Conservation (phyloP, 2,329 filamentous ascomycete genomes). For the Colletotrichum trifolii region DNA sequence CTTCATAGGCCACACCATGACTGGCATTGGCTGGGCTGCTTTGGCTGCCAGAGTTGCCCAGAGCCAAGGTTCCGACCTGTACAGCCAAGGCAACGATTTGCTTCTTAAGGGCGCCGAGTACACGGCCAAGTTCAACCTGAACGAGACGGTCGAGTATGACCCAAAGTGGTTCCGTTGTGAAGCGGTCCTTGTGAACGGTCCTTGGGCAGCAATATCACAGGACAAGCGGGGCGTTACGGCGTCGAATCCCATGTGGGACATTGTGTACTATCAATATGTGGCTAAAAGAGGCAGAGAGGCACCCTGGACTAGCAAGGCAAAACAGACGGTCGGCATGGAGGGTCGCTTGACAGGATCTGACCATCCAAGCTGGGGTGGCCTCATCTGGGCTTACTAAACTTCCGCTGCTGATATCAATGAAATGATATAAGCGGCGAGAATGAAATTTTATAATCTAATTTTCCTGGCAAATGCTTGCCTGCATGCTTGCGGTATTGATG, state of each 20-base stretch:
- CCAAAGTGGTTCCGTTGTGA: slow-evolving; percentile 51
- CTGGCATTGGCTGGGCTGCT: slow-evolving; percentile 48
- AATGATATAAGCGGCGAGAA: accelerated
- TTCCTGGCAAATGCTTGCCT: too few relatives aligned
- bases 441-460: neutral
- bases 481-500: neutral
- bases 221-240: slow-evolving; percentile 40
- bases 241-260: slow-evolving; percentile 37
- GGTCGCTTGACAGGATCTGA: neutral
- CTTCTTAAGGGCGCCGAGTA: slow-evolving; percentile 51
- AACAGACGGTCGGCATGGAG: slow-evolving; percentile 1
- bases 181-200: slow-evolving; percentile 51
- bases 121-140: slow-evolving; percentile 51
- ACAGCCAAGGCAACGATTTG: slow-evolving; percentile 44
- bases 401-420: too few relatives aligned
- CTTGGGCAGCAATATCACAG: slow-evolving; percentile 47
- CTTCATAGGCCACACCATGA: slow-evolving; percentile 41
- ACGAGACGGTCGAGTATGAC: slow-evolving; percentile 48
- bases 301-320: slow-evolving; percentile 27
- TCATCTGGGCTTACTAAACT: slow-evolving; percentile 20
- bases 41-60: slow-evolving; percentile 46
- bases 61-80: slow-evolving; percentile 50
- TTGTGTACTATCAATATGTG: slow-evolving; percentile 48
- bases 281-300: slow-evolving; percentile 41
- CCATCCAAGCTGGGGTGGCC: slow-evolving; percentile 24